Base-by-base conservation (phyloP, 2,329 filamentous ascomycete species). In the Alternaria sp. region DNA sequence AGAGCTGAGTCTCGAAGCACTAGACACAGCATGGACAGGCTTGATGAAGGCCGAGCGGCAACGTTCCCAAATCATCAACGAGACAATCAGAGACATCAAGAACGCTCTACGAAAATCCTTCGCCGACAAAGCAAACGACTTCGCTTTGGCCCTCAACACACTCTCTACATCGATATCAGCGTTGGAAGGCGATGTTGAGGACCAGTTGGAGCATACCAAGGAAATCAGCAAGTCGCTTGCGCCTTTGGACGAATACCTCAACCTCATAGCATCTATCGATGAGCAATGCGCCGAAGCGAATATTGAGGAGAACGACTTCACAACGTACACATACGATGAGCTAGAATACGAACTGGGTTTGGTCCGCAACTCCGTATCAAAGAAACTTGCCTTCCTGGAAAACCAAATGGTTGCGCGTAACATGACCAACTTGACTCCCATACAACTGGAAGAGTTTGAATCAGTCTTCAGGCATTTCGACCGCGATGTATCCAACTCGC, bases 291-390 rank as follows among this genome's bases (percentile, higher is more conserved):
- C 90, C 61, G 94, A 98, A 82, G 95, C 95, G 63, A 98, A 99
- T 77, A 97, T 99, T 65, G 95, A 99, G 79, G 95, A 99, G 75
- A 99, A 99, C 79, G 95, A 99, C 82, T 98, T 95, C 79, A 99
- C 95, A n/a, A 98, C 94, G 8, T 98, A 98, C 81, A 97, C 94
- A 9, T 95, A 98, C 78, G 95, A 99, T 75, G 95, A 99, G 80
- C 86, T 99, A 42, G 89, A 89, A 61, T 99, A 99, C 81, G 95
- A 99, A 80, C 86, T 98, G 59, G 89, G 92, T 16, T 86, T 99
- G 30, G 95, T 98, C 58, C 94, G 93, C 76, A 90, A 91, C 30
- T 95, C 92, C 11, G 94, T 98, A 28, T 91, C 93, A 66, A 99
- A 98, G 84, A 99, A 99, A 81, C 87, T 98, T 57, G 90, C 91